Evolutionary conservation across 2,329 filamentous ascomycete genomes (phyloP).

Genomic region (Colletotrichum kahawae): DNA sequence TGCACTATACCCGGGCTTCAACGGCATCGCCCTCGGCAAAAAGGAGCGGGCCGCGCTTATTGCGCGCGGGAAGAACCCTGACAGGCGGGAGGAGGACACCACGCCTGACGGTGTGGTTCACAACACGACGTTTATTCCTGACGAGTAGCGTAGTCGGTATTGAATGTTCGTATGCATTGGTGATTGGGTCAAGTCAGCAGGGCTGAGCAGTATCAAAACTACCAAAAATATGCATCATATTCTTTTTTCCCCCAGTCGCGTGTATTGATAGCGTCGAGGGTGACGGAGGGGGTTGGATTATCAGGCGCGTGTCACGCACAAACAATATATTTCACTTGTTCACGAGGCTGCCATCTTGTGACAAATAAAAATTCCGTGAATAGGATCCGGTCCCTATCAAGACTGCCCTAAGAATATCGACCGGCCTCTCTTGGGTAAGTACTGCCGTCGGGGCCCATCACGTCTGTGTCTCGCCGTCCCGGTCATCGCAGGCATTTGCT

Average conservation of each 20-base stretch:
- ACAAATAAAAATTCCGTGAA: conserved; percentile 10
- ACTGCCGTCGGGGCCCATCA: background rate
- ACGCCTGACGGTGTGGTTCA: conserved; percentile 41
- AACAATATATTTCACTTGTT: background rate
- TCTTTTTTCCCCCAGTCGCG: background rate
- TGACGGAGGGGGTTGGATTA: background rate
- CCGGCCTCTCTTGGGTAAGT: background rate
- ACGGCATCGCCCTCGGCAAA: conserved; percentile 51
- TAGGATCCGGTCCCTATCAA: conserved; percentile 19
- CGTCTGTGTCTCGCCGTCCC: background rate
- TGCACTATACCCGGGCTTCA: conserved; percentile 52
- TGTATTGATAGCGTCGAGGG: background rate
- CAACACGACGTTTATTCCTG: conserved; percentile 35
- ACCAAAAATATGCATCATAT: background rate
- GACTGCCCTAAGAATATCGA: conserved; percentile 13
- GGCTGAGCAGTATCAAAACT: background rate
- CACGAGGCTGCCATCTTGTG: background rate
- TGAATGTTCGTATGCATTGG: background rate
- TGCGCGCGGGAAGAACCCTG: conserved; percentile 51
- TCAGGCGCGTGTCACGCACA: background rate
- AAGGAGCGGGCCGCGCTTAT: conserved; percentile 53
- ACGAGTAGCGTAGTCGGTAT: background rate
- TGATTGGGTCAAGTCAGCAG: background rate
- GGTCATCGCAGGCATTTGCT: background rate
- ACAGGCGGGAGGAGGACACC: conserved; percentile 49